A percentile compares a stretch with the other conserved stretches of the same genome.
Conservation (phyloP, 1,284 basidiomycete genomes). For the Trametes sp. region DNA sequence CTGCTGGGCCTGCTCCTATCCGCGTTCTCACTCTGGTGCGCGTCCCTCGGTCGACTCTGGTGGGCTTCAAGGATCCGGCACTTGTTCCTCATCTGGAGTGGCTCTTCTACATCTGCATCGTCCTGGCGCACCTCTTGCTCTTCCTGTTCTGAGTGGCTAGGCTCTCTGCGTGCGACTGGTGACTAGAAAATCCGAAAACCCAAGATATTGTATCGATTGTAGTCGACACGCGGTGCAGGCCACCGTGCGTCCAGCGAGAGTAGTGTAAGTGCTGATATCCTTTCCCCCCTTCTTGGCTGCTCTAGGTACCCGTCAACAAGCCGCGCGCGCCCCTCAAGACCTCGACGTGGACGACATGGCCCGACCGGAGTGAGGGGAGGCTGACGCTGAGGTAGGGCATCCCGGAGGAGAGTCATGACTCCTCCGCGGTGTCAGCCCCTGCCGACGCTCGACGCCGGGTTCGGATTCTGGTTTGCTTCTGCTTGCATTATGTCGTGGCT, state of each 20-base stretch:
- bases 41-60: not conserved
- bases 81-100: not conserved
- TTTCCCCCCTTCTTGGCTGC: not conserved
- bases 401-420: constrained; percentile 1
- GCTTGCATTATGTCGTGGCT: too few relatives aligned
- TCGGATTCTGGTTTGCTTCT: too few relatives aligned
- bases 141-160: not conserved
- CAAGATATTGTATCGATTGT: too few relatives aligned
- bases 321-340: too few relatives aligned
- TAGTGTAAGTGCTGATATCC: too few relatives aligned
- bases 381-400: not conserved
- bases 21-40: not conserved
- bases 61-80: not conserved
- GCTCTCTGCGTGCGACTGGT: not conserved
- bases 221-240: too few relatives aligned
- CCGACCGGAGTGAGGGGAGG: not conserved
- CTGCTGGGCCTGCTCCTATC: too few relatives aligned
- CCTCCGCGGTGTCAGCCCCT: not conserved
- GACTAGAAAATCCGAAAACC: not conserved
- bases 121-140: not conserved
- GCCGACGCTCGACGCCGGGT: too few relatives aligned
- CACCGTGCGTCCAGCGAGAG: too few relatives aligned
- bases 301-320: too few relatives aligned
- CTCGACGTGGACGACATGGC: too few relatives aligned
- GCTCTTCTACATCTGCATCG: too few relatives aligned